A percentile compares a stretch with the other conserved stretches of the same genome.
These are phyloP conservation scores for Erysiphe pulchra DNA, from an alignment of 2,329 filamentous ascomycete genomes.

Conservation along the genomic window DNA sequence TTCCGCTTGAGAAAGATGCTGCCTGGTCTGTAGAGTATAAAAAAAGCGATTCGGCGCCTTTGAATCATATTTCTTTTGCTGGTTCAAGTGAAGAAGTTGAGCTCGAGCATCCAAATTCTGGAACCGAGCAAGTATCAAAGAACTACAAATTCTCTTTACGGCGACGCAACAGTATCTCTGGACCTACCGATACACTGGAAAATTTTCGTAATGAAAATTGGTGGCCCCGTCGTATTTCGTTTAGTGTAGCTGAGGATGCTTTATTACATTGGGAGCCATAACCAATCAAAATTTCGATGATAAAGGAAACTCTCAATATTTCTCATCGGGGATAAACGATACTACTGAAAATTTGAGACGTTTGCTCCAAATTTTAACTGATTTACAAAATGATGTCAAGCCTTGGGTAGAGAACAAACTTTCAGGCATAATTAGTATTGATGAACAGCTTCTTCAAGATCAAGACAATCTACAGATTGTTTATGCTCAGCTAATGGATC, in stretches of 20 bases:
- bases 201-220: constrained; percentile 26
- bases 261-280: constrained; percentile 37
- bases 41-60: constrained; percentile 12
- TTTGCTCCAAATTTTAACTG: constrained; percentile 26
- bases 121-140: constrained; percentile 21
- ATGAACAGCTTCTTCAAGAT: constrained; percentile 34
- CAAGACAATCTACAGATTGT: constrained; percentile 37
- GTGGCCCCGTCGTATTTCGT: constrained; percentile 50
- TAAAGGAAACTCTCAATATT: constrained; percentile 1
- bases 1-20: background rate
- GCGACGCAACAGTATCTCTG: constrained; percentile 33
- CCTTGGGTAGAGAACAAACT: constrained; percentile 38
- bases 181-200: constrained; percentile 11
- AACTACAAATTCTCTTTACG: constrained; percentile 24
- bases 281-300: constrained; percentile 17
- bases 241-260: constrained; percentile 51
- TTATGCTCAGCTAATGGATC: constrained; percentile 44
- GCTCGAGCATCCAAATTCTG: constrained; percentile 25
- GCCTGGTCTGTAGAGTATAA: background rate
- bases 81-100: constrained; percentile 35
- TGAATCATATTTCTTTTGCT: constrained; percentile 25
- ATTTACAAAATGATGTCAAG: constrained; percentile 25
- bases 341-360: constrained; percentile 27
- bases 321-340: background rate
- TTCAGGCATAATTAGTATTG: constrained; percentile 27